Base-by-base conservation (phyloP, 441 rosid species). In the Pelargonium citronellum region DNA sequence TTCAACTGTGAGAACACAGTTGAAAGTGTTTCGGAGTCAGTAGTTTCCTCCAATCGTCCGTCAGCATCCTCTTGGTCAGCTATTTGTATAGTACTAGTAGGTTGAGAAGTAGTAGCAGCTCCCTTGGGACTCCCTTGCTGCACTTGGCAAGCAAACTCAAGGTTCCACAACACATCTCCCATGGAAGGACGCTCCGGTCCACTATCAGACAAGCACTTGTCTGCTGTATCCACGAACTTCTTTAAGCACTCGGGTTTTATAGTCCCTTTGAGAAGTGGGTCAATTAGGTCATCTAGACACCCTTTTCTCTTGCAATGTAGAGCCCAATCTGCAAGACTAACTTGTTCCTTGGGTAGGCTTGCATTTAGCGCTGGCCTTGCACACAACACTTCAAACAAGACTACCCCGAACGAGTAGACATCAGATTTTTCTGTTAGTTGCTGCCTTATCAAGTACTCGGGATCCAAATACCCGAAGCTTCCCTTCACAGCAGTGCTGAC, bases 381-480 rank as follows among this genome's bases (percentile, higher is more conserved):
- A 20, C 68, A 75, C 2, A 75, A 37, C 5, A 69, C 73, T 67
- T 74, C 73, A 17, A 69, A 47, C 17, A 74, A 17, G 30, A 74
- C 78, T 24, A 74, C 78, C 17, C 78, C 73, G 46, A 75, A 75
- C 12, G 77, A 74, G 65, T 74, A 74, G 4, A 69, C 73, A 51
- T 74, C 69, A 66, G 74, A 72, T 67, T 93, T 93, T 44, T 93
- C 98, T 1, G 98, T 94, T 27, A 94, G 82, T 73, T 90, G 99
- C 78, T 94, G 99, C 68, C 99, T 77, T 73, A 95, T 83, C 89
- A 94, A 91, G 74, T 94, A 94, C 75, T 94, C 97, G 0, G 99
- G 97, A 79, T 94, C 99, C 80, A 94, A 80, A 70, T 94, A 94
- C 27, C 99, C 99, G 22, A 94, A 94, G 66, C 99, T 91, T 37